Percentiles rank a stretch among this genome's conserved stretches.
phyloP scores from a whole-genome alignment of 139 green algal species.

The Chlamydomonas schloesseri region DNA sequence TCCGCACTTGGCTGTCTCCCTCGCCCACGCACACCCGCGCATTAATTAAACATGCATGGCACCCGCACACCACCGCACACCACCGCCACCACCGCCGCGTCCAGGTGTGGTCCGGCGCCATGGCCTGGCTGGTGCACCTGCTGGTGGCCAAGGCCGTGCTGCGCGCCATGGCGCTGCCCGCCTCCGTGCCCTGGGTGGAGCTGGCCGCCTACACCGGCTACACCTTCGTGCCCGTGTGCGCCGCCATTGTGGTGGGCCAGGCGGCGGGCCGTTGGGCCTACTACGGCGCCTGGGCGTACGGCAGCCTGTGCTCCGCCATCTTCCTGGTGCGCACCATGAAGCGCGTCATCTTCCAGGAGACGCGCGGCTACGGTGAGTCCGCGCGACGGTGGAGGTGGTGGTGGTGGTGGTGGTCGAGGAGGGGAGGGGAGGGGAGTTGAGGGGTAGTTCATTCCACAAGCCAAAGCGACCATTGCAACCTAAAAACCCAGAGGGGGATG shows the following conservation, averaged over 20 bases:
- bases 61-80: no score
- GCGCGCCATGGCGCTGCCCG: conserved; percentile 69
- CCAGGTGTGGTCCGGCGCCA: conserved; percentile 62
- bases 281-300: conserved; percentile 80
- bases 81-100: neutral
- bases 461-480: no score
- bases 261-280: conserved; percentile 72
- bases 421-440: no score
- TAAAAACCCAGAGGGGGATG: no score
- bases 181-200: conserved; percentile 84
- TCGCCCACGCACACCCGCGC: no score
- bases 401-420: no score
- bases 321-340: conserved; percentile 97
- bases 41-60: no score
- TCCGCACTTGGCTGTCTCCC: no score
- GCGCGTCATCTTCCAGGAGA: conserved; percentile 88
- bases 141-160: conserved; percentile 77
- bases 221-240: conserved; percentile 72
- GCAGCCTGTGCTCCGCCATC: conserved; percentile 80
- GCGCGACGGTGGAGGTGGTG: no score
- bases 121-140: conserved; percentile 82
- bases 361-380: conserved; percentile 72
- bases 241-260: conserved; percentile 43
- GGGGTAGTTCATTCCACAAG: no score
- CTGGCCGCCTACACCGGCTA: conserved; percentile 91